Conservation (phyloP, 1,284 basidiomycete species). For the Puccinia novopanici region DNA sequence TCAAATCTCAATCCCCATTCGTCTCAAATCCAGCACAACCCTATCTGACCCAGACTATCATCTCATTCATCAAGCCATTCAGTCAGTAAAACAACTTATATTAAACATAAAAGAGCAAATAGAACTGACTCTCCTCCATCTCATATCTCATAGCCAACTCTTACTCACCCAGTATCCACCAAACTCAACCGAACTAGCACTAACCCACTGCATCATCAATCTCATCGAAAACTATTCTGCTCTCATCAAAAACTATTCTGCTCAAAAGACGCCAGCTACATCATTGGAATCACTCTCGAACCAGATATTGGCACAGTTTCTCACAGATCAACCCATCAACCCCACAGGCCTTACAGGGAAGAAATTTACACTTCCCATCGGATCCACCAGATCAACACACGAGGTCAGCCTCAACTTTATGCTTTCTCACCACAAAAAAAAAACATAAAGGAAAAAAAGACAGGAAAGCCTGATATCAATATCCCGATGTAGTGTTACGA, state of each 20-base stretch:
- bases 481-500: constrained; percentile 52
- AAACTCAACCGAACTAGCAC: not conserved
- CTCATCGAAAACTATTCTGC: not conserved
- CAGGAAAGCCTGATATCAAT: constrained; percentile 2
- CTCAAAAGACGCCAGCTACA: no score
- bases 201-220: not conserved
- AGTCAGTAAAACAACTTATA: not conserved
- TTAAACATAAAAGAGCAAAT: not conserved
- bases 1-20: constrained; percentile 44
- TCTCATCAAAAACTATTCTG: no score
- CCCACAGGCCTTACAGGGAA: constrained; percentile 15
- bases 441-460: not conserved
- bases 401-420: constrained; percentile 36
- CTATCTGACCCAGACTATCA: not conserved
- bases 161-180: not conserved
- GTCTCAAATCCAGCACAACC: not conserved
- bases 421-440: no score
- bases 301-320: no score
- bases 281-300: no score
- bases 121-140: no score
- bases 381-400: constrained; percentile 32
- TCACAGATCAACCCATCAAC: constrained; percentile 22
- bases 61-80: not conserved
- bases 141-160: not conserved
- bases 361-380: constrained; percentile 38